Conservation (phyloP, 2,329 filamentous ascomycete species). For the Cordyceps militaris region DNA sequence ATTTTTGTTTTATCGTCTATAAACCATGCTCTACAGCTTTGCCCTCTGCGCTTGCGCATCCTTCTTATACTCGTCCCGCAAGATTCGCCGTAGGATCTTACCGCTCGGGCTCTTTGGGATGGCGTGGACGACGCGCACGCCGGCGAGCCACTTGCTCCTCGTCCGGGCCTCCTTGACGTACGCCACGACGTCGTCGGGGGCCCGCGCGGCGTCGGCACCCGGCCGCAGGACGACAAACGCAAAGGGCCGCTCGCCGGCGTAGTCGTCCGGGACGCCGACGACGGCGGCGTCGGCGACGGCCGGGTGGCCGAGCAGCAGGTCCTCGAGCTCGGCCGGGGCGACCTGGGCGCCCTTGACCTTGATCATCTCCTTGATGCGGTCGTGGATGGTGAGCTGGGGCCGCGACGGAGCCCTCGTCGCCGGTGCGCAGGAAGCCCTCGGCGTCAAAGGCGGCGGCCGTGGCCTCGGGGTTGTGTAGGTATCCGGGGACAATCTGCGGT, state of each 20-base stretch:
- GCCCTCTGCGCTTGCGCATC: neutral
- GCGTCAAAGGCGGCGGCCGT: constrained; percentile 67
- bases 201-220: constrained; percentile 40
- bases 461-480: constrained; percentile 71
- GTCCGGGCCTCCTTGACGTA: constrained; percentile 53
- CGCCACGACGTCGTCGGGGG: constrained; percentile 29
- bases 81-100: constrained; percentile 51
- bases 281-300: constrained; percentile 73
- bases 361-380: constrained; percentile 51
- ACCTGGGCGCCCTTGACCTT: constrained; percentile 68
- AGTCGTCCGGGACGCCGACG: constrained; percentile 60
- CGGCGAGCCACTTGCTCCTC: constrained; percentile 50
- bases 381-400: constrained; percentile 71
- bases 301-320: constrained; percentile 67
- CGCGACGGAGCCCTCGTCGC: constrained; percentile 66
- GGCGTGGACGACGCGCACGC: constrained; percentile 46
- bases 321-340: constrained; percentile 75
- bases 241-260: constrained; percentile 54
- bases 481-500: constrained; percentile 67
- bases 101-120: constrained; percentile 60
- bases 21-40: neutral
- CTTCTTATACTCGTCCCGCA: neutral
- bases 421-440: constrained; percentile 66
- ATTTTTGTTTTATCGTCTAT: neutral
- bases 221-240: constrained; percentile 61